Conservation (phyloP, 2,329 filamentous ascomycete species). For the Cercospora zeae-maydis region DNA sequence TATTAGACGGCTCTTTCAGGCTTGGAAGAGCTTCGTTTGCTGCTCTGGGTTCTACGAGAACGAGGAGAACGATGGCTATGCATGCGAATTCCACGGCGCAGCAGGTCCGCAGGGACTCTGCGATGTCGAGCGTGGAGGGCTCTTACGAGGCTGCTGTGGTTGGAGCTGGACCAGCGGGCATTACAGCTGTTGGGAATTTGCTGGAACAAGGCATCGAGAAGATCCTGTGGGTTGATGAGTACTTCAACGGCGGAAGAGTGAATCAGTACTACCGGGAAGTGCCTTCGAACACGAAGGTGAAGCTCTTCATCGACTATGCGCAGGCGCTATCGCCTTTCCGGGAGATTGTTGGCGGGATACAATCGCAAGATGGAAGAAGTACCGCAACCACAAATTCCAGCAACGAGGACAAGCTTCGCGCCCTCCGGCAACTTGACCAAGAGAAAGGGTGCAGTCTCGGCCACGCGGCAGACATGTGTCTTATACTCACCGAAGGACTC, state of each 20-base stretch:
- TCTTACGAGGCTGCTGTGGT: constrained; percentile 55
- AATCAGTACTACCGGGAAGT: constrained; percentile 57
- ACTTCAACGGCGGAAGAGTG: constrained; percentile 47
- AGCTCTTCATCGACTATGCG: constrained; percentile 57
- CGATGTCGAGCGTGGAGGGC: constrained; percentile 11
- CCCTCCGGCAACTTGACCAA: constrained; percentile 53
- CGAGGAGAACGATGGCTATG: constrained; percentile 12
- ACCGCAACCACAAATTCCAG: background rate
- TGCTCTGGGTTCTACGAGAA: background rate
- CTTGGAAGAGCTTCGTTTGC: background rate
- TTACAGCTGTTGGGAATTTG: constrained; percentile 60
- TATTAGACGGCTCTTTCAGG: background rate
- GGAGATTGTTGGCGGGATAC: constrained; percentile 48
- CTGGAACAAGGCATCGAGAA: constrained; percentile 52
- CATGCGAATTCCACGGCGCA: background rate
- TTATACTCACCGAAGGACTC: constrained; percentile 49
- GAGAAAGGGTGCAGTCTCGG: constrained; percentile 56
- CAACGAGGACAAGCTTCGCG: constrained; percentile 52
- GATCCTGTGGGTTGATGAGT: constrained; percentile 58
- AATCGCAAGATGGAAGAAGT: constrained; percentile 30
- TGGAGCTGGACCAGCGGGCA: constrained; percentile 57
- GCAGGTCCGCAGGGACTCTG: constrained; percentile 17
- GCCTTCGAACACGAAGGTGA: constrained; percentile 61
- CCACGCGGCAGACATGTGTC: constrained; percentile 56
- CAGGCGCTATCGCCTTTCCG: constrained; percentile 53